phyloP scores from a whole-genome alignment of 169 alveolate species.

The Plasmodium gaboni region DNA sequence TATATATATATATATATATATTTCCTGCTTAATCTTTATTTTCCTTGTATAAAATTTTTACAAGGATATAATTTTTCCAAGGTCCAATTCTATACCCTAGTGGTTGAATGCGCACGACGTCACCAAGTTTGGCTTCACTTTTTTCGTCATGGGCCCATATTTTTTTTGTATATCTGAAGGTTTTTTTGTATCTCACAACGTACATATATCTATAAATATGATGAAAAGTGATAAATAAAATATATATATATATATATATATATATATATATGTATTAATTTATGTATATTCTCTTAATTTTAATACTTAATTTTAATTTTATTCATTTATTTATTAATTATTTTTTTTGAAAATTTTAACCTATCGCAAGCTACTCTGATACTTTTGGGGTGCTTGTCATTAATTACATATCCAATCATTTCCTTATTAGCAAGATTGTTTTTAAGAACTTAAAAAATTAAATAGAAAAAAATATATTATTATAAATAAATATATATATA shows the following conservation, averaged over 20 bases:
- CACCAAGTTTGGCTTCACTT: constrained; percentile 90
- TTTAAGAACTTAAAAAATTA: constrained; percentile 81
- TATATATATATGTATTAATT: not conserved
- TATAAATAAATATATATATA: not conserved
- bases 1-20: too few species aligned
- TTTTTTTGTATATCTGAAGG: constrained; percentile 91
- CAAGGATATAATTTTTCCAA: constrained; percentile 87
- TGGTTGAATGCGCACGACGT: constrained; percentile 93
- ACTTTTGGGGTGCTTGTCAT: constrained; percentile 93
- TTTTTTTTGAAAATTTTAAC: constrained; percentile 39
- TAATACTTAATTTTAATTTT: not conserved
- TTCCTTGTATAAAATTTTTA: constrained; percentile 82
- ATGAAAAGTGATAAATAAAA: not conserved
- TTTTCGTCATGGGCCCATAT: constrained; percentile 93
- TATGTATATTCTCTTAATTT: not conserved
- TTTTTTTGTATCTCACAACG: constrained; percentile 92
- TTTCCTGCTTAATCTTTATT: constrained; percentile 43
- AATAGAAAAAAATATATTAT: constrained; percentile 14
- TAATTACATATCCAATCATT: constrained; percentile 92
- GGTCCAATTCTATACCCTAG: constrained; percentile 91
- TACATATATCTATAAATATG: constrained; percentile 88
- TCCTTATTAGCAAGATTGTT: constrained; percentile 90
- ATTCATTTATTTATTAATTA: not conserved
- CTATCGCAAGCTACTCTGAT: constrained; percentile 93
- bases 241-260: not conserved